phyloP scores from a whole-genome alignment of 2,329 filamentous ascomycete species.

The Bipolaris zeicola region DNA sequence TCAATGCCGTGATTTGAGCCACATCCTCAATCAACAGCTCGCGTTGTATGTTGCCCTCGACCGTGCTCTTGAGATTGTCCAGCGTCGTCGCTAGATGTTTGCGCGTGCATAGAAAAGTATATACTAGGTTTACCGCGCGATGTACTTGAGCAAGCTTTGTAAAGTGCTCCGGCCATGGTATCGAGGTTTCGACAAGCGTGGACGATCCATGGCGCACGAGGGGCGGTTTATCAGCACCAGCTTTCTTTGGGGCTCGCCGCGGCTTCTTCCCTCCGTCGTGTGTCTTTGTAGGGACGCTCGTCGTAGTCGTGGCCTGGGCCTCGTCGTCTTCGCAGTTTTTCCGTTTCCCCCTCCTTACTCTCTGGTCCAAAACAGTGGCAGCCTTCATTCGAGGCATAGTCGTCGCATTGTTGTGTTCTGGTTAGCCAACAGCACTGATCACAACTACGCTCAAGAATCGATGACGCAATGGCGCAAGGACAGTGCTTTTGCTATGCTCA shows the following conservation, averaged over 20 bases:
- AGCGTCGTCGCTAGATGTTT: constrained; percentile 93
- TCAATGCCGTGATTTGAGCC: constrained; percentile 76
- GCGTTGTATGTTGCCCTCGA: constrained; percentile 79
- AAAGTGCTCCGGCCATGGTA: constrained; percentile 77
- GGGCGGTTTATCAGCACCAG: constrained; percentile 43
- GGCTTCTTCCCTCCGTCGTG: constrained; percentile 63
- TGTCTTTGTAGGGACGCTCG: constrained; percentile 60
- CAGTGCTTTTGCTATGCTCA: background rate
- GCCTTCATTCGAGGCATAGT: constrained; percentile 46
- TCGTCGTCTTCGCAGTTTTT: constrained; percentile 34
- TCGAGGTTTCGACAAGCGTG: constrained; percentile 56
- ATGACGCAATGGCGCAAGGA: constrained; percentile 32
- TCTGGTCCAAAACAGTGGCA: constrained; percentile 52
- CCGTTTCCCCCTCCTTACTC: constrained; percentile 54
- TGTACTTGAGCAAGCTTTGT: constrained; percentile 76
- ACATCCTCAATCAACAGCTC: constrained; percentile 77
- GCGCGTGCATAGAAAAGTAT: constrained; percentile 91
- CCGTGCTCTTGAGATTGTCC: constrained; percentile 81
- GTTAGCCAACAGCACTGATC: background rate
- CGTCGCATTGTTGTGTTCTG: constrained; percentile 19
- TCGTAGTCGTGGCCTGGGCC: constrained; percentile 41
- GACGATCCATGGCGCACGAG: constrained; percentile 55
- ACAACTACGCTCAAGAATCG: constrained; percentile 18
- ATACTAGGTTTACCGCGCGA: constrained; percentile 86
- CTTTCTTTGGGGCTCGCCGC: constrained; percentile 51